A percentile compares a stretch with the other conserved stretches of the same genome.
Evolutionary conservation across 2,329 filamentous ascomycete genomes (phyloP).

Genomic region (Sclerotinia trifoliorum): DNA sequence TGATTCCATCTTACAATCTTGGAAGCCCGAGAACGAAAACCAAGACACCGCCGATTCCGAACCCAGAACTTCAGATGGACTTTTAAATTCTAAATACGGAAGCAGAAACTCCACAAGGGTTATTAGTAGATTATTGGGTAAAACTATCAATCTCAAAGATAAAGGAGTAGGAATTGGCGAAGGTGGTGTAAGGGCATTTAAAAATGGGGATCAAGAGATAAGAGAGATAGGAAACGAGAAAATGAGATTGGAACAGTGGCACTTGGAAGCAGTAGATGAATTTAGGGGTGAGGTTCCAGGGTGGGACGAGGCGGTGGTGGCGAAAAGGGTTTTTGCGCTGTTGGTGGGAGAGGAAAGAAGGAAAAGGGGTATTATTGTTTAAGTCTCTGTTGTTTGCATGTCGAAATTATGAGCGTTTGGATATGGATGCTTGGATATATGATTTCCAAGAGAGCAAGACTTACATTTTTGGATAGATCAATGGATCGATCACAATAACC

Average conservation of each 20-base stretch:
- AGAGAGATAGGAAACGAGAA: slow-evolving; percentile 28
- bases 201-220: not conserved
- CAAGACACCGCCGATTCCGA: not conserved
- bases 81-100: slow-evolving; percentile 15
- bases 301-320: slow-evolving; percentile 39
- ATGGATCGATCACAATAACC: not conserved
- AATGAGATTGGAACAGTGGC: slow-evolving; percentile 39
- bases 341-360: slow-evolving; percentile 36
- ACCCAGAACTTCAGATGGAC: slow-evolving; percentile 5
- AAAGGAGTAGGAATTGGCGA: slow-evolving; percentile 15
- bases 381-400: not conserved
- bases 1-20: slow-evolving; percentile 34
- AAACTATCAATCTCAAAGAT: slow-evolving; percentile 27
- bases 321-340: slow-evolving; percentile 38
- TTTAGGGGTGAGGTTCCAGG: slow-evolving; percentile 37
- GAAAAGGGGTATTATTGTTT: slow-evolving; percentile 12
- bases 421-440: not conserved
- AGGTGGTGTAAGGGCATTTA: not conserved
- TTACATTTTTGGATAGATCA: not conserved
- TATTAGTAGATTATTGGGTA: slow-evolving; percentile 37
- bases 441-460: not conserved
- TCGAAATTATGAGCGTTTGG: no score
- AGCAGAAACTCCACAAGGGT: slow-evolving; percentile 37
- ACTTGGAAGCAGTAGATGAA: slow-evolving; percentile 40
- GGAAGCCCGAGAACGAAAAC: slow-evolving; percentile 33